phyloP scores from a whole-genome alignment of 2,329 filamentous ascomycete species.

The Daldinia sp. region DNA sequence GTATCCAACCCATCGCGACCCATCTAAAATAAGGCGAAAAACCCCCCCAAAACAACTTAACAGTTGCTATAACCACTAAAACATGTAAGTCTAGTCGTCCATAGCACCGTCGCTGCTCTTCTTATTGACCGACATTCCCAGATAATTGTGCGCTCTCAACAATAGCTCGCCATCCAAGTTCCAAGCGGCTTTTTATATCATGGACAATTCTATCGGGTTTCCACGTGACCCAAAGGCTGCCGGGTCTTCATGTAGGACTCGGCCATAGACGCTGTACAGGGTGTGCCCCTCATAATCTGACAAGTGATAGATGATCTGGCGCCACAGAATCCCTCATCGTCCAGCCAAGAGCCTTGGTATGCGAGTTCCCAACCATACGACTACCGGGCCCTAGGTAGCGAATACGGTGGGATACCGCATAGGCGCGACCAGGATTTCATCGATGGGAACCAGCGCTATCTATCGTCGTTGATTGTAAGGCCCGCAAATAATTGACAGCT shows the following conservation, averaged over 20 bases:
- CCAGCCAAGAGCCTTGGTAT: conserved; percentile 10
- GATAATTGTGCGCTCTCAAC: conserved; percentile 6
- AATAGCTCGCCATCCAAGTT: neutral
- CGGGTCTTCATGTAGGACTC: conserved; percentile 26
- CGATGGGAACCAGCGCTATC: neutral
- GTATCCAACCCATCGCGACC: conserved; percentile 28
- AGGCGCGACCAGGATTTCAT: neutral
- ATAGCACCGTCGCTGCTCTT: neutral
- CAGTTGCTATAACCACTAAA: conserved; percentile 16
- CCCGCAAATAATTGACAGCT: neutral
- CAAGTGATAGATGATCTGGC: conserved; percentile 14
- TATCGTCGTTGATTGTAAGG: neutral
- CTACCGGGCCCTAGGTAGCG: neutral
- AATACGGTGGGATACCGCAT: neutral
- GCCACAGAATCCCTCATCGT: neutral
- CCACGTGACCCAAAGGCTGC: conserved; percentile 25
- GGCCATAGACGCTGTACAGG: neutral
- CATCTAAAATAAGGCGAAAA: conserved; percentile 27
- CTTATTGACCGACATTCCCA: conserved; percentile 23
- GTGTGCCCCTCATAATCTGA: conserved; percentile 9
- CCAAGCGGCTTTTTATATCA: conserved; percentile 1
- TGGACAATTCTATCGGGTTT: neutral
- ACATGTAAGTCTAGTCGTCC: conserved; percentile 27
- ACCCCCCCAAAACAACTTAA: conserved; percentile 26
- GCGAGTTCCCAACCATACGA: conserved; percentile 11